Percentiles rank a stretch among this genome's conserved stretches.
These are phyloP conservation scores for Chlorophyllum brunneum DNA, from an alignment of 768 basidiomycete genomes.

Conservation along the genomic window DNA sequence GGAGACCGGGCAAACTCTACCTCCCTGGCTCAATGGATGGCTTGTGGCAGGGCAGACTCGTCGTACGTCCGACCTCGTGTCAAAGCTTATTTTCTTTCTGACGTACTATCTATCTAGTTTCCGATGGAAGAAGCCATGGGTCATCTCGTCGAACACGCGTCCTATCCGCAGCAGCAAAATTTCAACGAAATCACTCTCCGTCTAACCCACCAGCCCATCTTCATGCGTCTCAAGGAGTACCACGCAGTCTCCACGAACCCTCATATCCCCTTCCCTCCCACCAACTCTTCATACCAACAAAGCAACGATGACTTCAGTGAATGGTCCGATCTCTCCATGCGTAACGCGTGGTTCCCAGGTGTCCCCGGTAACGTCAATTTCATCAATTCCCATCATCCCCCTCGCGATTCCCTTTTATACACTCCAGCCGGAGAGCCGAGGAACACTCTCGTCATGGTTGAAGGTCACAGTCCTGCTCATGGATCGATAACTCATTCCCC, in stretches of 20 bases:
- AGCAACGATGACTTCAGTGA: constrained; percentile 1
- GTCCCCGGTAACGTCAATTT: constrained; percentile 17
- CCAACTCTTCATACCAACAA: background rate
- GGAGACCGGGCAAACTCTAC: constrained; percentile 34
- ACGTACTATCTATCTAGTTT: background rate
- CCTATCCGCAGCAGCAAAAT: constrained; percentile 12
- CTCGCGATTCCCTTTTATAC: background rate
- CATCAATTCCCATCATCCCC: background rate
- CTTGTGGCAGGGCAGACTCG: constrained; percentile 59
- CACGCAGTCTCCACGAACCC: background rate
- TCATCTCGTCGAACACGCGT: constrained; percentile 12
- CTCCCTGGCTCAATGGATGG: constrained; percentile 50
- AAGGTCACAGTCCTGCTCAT: background rate
- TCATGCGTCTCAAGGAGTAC: constrained; percentile 14
- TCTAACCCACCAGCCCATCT: constrained; percentile 18
- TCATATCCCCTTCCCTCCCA: background rate
- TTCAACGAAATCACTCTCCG: constrained; percentile 6
- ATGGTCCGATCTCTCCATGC: constrained; percentile 22
- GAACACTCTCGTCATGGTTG: background rate
- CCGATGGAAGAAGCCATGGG: background rate
- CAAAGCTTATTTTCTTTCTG: background rate
- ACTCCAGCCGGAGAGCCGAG: background rate
- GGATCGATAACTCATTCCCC: constrained; percentile 4
- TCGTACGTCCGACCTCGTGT: constrained; percentile 37
- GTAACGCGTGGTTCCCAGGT: constrained; percentile 40